phyloP scores from a whole-genome alignment of 108 stramenopile species.

The Skeletonema potamos region DNA sequence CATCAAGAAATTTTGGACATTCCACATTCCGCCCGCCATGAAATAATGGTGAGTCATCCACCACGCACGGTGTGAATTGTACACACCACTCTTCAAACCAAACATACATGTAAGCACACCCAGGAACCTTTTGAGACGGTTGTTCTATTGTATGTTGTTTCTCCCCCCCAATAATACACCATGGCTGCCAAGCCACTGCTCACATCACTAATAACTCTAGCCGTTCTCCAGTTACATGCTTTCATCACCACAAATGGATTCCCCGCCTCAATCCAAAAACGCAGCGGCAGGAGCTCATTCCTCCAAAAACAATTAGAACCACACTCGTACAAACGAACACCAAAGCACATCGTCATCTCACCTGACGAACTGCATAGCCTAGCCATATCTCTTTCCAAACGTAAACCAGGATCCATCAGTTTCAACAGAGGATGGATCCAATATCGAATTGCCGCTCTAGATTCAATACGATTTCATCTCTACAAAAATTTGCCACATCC shows the following conservation, averaged over 20 bases:
- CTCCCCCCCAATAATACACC: no score
- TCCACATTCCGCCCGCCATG: no score
- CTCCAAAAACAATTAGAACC: not conserved
- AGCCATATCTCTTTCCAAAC: conserved; percentile 5
- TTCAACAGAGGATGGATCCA: conserved; percentile 32
- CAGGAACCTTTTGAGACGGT: no score
- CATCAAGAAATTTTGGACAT: no score
- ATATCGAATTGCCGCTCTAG: conserved; percentile 22
- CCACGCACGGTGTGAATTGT: no score
- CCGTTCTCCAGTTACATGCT: not conserved
- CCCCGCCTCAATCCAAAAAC: not conserved
- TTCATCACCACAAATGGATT: not conserved
- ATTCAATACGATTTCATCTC: conserved; percentile 41
- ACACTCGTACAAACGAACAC: not conserved
- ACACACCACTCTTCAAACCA: no score
- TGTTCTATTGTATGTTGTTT: no score
- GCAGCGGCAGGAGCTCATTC: not conserved
- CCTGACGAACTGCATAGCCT: conserved; percentile 30
- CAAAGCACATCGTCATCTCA: not conserved
- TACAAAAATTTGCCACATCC: conserved; percentile 32
- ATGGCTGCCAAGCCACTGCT: not conserved
- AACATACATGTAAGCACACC: no score
- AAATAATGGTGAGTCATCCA: no score
- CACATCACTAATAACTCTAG: not conserved
- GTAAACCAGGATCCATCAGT: conserved; percentile 20